These are phyloP conservation scores for Ashbya aceris DNA, from an alignment of 1,139 yeast species.

Conservation along the genomic window DNA sequence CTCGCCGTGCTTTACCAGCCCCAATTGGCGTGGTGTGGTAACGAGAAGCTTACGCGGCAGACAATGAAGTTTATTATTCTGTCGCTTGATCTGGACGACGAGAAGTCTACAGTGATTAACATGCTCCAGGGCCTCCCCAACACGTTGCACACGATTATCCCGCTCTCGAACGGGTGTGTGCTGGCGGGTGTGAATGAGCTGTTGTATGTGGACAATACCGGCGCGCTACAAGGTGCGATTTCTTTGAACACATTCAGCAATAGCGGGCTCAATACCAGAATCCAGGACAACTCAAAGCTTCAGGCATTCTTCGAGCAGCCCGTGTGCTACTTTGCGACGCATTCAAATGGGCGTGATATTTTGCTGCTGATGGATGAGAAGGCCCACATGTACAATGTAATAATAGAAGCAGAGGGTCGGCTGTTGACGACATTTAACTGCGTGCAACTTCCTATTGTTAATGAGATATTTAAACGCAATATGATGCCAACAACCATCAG, in stretches of 20 bases:
- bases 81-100: constrained; percentile 15
- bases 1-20: constrained; percentile 62
- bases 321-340: constrained; percentile 15
- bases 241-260: constrained; percentile 23
- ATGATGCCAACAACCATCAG: constrained; percentile 21
- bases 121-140: constrained; percentile 48
- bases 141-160: constrained; percentile 56
- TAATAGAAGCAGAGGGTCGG: constrained; percentile 26
- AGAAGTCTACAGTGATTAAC: constrained; percentile 18
- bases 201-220: constrained; percentile 75
- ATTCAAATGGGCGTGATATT: constrained; percentile 13
- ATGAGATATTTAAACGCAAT: constrained; percentile 23
- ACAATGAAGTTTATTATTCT: constrained; percentile 21
- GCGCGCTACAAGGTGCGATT: constrained; percentile 33
- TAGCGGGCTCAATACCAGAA: constrained; percentile 17
- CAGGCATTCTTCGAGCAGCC: constrained; percentile 19
- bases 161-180: constrained; percentile 64
- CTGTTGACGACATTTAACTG: constrained; percentile 24
- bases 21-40: constrained; percentile 68
- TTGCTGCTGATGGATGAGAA: constrained; percentile 23
- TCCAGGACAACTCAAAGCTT: constrained; percentile 19
- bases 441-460: constrained; percentile 24
- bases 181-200: constrained; percentile 71
- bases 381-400: constrained; percentile 21
- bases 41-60: constrained; percentile 20